Conservation (phyloP, 257 asterid species). For the Linaria vulgaris region DNA sequence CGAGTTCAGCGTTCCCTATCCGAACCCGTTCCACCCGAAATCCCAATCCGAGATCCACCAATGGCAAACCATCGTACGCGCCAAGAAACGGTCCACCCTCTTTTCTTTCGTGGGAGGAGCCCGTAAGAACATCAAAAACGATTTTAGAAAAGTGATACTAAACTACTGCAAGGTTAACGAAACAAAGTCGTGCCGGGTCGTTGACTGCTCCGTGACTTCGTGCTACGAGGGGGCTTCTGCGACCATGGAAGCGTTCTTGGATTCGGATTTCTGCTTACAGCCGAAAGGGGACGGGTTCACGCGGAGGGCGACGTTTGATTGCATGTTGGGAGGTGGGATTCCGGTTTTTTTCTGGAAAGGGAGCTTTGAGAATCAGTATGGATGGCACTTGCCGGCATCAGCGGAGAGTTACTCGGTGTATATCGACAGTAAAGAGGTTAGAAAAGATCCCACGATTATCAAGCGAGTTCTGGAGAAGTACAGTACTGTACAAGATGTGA, state of each 20-base stretch:
- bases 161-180: constrained; percentile 33
- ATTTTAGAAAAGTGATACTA: constrained; percentile 32
- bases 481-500: constrained; percentile 34
- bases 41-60: constrained; percentile 24
- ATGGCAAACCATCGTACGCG: constrained; percentile 33
- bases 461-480: constrained; percentile 23
- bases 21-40: constrained; percentile 40
- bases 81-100: constrained; percentile 26
- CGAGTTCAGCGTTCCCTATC: constrained; percentile 42
- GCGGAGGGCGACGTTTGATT: constrained; percentile 42
- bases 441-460: constrained; percentile 28
- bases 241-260: constrained; percentile 34
- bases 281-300: constrained; percentile 46
- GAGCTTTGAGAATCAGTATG: constrained; percentile 36
- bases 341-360: constrained; percentile 50
- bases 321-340: constrained; percentile 49
- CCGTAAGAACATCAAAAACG: constrained; percentile 33
- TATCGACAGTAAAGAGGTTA: constrained; percentile 30
- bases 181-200: constrained; percentile 18
- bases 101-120: constrained; percentile 35
- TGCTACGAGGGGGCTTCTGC: constrained; percentile 40
- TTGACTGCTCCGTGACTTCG: constrained; percentile 30
- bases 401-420: constrained; percentile 35
- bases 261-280: constrained; percentile 44
- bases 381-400: constrained; percentile 35